Evolutionary conservation across 2,329 filamentous ascomycete species (phyloP).

Genomic region (Lachnellula arida): DNA sequence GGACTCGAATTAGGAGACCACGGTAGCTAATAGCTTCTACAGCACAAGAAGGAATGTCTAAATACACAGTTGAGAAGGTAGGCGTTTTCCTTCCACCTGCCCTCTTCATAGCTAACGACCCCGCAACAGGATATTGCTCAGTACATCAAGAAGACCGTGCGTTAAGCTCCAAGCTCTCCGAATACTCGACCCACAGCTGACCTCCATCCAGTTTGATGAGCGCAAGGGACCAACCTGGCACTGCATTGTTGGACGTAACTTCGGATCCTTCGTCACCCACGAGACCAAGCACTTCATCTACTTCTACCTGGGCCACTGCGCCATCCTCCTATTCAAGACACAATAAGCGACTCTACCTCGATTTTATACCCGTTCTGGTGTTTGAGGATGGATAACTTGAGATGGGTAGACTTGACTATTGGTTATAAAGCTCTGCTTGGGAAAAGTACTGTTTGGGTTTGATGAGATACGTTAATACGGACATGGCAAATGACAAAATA

Average conservation of each 20-base stretch:
- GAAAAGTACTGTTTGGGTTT: not conserved
- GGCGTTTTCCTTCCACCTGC: not conserved
- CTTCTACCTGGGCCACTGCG: constrained; percentile 98
- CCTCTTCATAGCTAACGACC: constrained; percentile 13
- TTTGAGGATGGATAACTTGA: not conserved
- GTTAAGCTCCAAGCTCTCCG: constrained; percentile 21
- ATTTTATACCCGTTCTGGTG: too few species aligned
- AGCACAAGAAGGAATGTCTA: constrained; percentile 69
- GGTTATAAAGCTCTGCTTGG: not conserved
- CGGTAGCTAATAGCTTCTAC: constrained; percentile 26
- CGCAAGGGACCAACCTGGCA: constrained; percentile 98
- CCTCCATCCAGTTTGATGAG: constrained; percentile 72
- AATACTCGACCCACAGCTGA: not conserved
- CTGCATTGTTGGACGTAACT: constrained; percentile 97
- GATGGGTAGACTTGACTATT: not conserved
- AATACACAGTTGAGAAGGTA: constrained; percentile 69
- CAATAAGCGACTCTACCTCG: constrained; percentile 52
- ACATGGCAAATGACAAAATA: not conserved
- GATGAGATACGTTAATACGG: not conserved
- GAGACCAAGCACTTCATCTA: constrained; percentile 99
- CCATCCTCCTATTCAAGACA: constrained; percentile 98
- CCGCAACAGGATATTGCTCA: constrained; percentile 77
- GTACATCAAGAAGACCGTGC: constrained; percentile 88
- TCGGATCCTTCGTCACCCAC: constrained; percentile 98
- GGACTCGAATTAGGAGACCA: not conserved